Evolutionary conservation across 2,329 filamentous ascomycete species (phyloP), one percentile per base, ranked within the genome.

Genomic region (Ceratocystis ficicola): DNA sequence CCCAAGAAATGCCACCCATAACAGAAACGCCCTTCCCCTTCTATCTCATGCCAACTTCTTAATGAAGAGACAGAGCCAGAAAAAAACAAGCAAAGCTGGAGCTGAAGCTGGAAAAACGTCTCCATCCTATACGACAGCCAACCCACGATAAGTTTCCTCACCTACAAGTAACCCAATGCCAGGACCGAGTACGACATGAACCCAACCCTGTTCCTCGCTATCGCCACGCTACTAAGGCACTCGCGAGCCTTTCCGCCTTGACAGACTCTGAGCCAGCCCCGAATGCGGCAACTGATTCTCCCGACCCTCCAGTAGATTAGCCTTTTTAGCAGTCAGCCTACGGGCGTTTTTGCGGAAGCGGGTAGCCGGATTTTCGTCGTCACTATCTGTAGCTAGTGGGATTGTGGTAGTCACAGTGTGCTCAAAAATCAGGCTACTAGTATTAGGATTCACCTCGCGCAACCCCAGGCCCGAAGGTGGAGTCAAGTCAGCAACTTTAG

Each of bases 391-490:
- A 2, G 62, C 65, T 22, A 67, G 36, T 20, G 65, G 65, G 22
- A 67, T 46, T 22, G 63, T 67, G 30, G 65, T 67, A 12, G 65
- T 67, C 28, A 67, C 62, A 1, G 62, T 64, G 55, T 64, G 65
- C 20, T 67, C 62, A 10, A 57, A 66, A 46, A 55, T n/a, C 7
- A 60, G 15, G 12, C 62, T 46, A 20, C 25, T 50, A 28, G 48
- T 55, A 59, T 81, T 81, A 44, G 80, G 80, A 71, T 83, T 80
- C 44, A 84, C 77, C 71, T 84, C 82, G 50, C 81, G 79, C 60
- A 84, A 76, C 69, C 80, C 81, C 25, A 59, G n/a, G 55, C 55
- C 55, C 5, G 55, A 59, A 30, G 55, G 55, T 4, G 55, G 28
- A 73, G 74, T 76, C 15, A 73, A 73, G 12, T 28, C 36, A 2